These are phyloP conservation scores for Kuraishia cidri DNA, from an alignment of 805 yeast species.

Conservation along the genomic window DNA sequence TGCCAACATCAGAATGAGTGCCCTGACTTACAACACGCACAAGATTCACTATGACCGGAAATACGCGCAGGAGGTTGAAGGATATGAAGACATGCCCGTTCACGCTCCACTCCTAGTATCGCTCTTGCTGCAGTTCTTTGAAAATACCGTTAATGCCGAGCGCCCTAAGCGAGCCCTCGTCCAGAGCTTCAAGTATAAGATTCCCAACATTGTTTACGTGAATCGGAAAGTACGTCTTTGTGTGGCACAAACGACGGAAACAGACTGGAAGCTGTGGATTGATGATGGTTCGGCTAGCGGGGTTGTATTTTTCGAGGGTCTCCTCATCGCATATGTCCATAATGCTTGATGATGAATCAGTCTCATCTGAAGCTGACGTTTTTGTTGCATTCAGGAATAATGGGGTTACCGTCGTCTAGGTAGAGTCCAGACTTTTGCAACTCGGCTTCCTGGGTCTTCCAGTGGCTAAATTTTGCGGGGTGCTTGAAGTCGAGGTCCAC, in stretches of 20 bases:
- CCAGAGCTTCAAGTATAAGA: slow-evolving; percentile 34
- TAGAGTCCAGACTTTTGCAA: slow-evolving; percentile 5
- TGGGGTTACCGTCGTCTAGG: not conserved
- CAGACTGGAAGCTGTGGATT: slow-evolving; percentile 17
- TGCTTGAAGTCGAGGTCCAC: slow-evolving; percentile 44
- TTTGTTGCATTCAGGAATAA: not conserved
- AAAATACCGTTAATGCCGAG: slow-evolving; percentile 6
- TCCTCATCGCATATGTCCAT: not conserved
- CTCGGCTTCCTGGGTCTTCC: slow-evolving; percentile 23
- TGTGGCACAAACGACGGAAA: slow-evolving; percentile 5
- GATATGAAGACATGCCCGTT: slow-evolving; percentile 50
- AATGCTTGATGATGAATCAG: not conserved
- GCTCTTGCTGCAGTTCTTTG: slow-evolving; percentile 45
- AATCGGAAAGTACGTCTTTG: slow-evolving; percentile 23
- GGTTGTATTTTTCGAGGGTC: not conserved
- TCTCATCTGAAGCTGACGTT: not conserved
- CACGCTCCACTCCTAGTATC: slow-evolving; percentile 81
- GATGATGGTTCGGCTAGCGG: slow-evolving; percentile 5
- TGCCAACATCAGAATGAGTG: slow-evolving; percentile 56
- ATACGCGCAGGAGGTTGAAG: slow-evolving; percentile 47
- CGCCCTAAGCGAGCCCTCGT: slow-evolving; percentile 11
- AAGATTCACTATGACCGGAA: slow-evolving; percentile 63
- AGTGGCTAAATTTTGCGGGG: slow-evolving; percentile 29
- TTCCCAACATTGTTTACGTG: slow-evolving; percentile 39
- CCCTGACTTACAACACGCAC: slow-evolving; percentile 78